A percentile compares a stretch with the other conserved stretches of the same genome.
These are phyloP conservation scores for Mucor indicus DNA, from an alignment of 371 early-diverging fungal genomes.

Conservation along the genomic window DNA sequence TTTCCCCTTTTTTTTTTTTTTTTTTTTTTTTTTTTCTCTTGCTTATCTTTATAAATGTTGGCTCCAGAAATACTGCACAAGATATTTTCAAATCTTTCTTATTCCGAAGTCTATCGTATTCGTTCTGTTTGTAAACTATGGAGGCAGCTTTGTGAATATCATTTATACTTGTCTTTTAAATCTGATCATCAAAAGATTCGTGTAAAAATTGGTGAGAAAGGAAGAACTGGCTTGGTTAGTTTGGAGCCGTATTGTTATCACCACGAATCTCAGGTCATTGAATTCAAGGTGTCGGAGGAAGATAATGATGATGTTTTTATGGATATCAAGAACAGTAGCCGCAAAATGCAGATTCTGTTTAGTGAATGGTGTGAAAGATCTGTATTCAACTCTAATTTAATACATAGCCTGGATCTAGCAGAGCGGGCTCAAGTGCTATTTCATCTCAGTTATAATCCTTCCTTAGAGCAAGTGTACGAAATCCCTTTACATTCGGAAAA, in stretches of 20 bases:
- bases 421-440: slow-evolving; percentile 24
- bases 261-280: slow-evolving; percentile 20
- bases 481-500: not conserved
- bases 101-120: slow-evolving; percentile 22
- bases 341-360: slow-evolving; percentile 17
- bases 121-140: slow-evolving; percentile 22
- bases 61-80: slow-evolving; percentile 23
- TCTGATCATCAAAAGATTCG: not conserved
- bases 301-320: slow-evolving; percentile 2
- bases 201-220: slow-evolving; percentile 3
- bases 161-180: slow-evolving; percentile 15
- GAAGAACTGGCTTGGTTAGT: not conserved
- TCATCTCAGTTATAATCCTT: slow-evolving; percentile 32
- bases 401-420: not conserved
- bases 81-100: slow-evolving; percentile 22
- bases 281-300: slow-evolving; percentile 21
- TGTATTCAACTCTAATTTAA: not conserved
- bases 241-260: slow-evolving; percentile 22
- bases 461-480: slow-evolving; percentile 22
- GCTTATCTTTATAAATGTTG: not conserved
- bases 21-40: too few species aligned
- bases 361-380: slow-evolving; percentile 14
- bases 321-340: not conserved
- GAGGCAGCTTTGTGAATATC: slow-evolving; percentile 19
- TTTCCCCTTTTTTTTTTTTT: too few species aligned